These are phyloP conservation scores for Ocimum tenuiflorum DNA, from an alignment of 257 asterid species.

Conservation along the genomic window DNA sequence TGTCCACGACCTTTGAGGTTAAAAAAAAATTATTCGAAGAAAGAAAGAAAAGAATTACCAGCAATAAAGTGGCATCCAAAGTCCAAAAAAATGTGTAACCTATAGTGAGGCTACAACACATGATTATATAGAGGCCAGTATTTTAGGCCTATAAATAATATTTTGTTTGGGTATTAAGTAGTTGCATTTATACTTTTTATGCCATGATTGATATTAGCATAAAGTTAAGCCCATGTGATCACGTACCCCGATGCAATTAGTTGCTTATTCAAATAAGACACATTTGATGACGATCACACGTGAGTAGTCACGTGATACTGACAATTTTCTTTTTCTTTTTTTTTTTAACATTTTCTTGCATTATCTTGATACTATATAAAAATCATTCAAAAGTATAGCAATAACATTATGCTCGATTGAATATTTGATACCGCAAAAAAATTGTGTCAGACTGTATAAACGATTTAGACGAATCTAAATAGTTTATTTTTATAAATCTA, in stretches of 20 bases:
- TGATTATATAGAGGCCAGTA: slow-evolving; percentile 19
- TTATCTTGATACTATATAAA: too few relatives aligned
- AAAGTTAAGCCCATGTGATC: slow-evolving; percentile 39
- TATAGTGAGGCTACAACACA: slow-evolving; percentile 1
- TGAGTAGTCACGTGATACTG: slow-evolving; percentile 17
- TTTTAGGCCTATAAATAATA: background rate
- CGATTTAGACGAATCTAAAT: too few relatives aligned
- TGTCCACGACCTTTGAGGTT: background rate
- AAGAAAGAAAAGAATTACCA: background rate
- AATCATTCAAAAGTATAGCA: background rate
- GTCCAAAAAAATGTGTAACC: background rate
- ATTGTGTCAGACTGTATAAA: too few relatives aligned
- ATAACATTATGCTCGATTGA: too few relatives aligned
- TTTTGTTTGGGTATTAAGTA: slow-evolving; percentile 19
- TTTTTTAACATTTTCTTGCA: background rate
- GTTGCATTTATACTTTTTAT: slow-evolving; percentile 31
- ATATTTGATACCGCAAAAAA: too few relatives aligned
- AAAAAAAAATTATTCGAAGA: background rate
- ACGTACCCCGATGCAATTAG: slow-evolving; percentile 24
- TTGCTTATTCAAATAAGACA: background rate
- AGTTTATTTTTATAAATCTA: too few relatives aligned
- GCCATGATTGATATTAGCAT: slow-evolving; percentile 30
- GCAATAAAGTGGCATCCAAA: slow-evolving; percentile 15
- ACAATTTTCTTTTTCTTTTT: background rate
- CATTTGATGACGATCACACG: slow-evolving; percentile 18